phyloP scores from a whole-genome alignment of 352 stramenopile genomes.

The Blastocystis sp. region DNA sequence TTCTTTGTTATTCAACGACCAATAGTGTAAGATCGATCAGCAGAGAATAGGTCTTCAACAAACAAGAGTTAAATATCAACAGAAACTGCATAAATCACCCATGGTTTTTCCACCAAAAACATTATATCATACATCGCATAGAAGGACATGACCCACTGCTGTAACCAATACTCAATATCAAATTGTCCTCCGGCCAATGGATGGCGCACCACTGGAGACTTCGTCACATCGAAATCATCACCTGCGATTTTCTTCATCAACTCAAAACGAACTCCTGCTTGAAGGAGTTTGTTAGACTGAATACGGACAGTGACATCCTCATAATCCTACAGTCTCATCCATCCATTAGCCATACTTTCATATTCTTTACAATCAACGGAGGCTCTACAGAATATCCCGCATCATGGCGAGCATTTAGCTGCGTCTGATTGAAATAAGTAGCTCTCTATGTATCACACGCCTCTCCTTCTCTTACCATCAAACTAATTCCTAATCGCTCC shows the following conservation, averaged over 20 bases:
- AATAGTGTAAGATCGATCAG: too few relatives aligned
- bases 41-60: not conserved
- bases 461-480: not conserved
- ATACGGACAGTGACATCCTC: conserved; percentile 1
- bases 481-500: conserved; percentile 15
- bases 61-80: conserved; percentile 25
- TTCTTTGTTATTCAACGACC: too few relatives aligned
- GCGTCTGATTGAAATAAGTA: conserved; percentile 32
- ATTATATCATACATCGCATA: conserved; percentile 59
- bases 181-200: conserved; percentile 24
- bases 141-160: conserved; percentile 46
- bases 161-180: conserved; percentile 48
- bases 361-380: not conserved
- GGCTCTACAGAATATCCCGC: not conserved
- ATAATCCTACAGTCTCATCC: not conserved
- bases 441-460: not conserved
- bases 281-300: not conserved
- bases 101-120: conserved; percentile 14
- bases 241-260: conserved; percentile 32
- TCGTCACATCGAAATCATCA: conserved; percentile 1
- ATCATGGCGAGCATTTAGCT: not conserved
- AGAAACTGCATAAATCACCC: conserved; percentile 46
- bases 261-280: conserved; percentile 12
- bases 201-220: not conserved
- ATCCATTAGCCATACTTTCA: not conserved